phyloP scores from a whole-genome alignment of 441 rosid genomes.

The Populus hybrid region DNA sequence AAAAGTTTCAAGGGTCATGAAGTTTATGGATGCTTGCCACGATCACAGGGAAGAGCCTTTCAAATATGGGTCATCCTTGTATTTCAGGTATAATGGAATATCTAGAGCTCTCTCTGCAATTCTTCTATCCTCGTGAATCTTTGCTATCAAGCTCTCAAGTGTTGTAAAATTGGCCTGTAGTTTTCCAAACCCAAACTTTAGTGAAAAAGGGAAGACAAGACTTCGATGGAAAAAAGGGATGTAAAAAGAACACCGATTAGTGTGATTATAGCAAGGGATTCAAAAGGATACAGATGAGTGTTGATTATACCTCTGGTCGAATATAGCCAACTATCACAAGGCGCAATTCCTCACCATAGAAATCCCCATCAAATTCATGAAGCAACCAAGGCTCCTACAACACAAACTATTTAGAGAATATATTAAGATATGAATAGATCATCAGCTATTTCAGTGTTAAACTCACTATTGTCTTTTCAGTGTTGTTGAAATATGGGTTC shows the following conservation, averaged over 20 bases:
- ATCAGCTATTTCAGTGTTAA: not conserved
- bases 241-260: not conserved
- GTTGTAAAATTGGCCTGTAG: constrained; percentile 66
- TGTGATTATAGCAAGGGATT: constrained; percentile 17
- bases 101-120: constrained; percentile 76
- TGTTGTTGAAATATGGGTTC: constrained; percentile 88
- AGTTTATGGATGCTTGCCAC: constrained; percentile 12
- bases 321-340: constrained; percentile 80
- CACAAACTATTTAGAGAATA: constrained; percentile 3
- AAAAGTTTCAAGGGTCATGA: not conserved
- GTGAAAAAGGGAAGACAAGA: not conserved
- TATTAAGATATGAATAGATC: not conserved
- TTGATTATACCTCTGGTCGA: constrained; percentile 70
- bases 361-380: constrained; percentile 73
- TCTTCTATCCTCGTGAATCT: constrained; percentile 66
- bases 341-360: constrained; percentile 77
- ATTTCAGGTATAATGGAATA: constrained; percentile 57
- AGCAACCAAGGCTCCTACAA: constrained; percentile 91
- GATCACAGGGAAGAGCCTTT: constrained; percentile 21
- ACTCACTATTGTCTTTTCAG: constrained; percentile 85
- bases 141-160: constrained; percentile 61
- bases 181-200: not conserved
- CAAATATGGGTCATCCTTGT: constrained; percentile 52
- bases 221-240: not conserved
- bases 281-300: not conserved